Evolutionary conservation across 106 monocot genomes (phyloP).

Genomic region (Posidonia australis): DNA sequence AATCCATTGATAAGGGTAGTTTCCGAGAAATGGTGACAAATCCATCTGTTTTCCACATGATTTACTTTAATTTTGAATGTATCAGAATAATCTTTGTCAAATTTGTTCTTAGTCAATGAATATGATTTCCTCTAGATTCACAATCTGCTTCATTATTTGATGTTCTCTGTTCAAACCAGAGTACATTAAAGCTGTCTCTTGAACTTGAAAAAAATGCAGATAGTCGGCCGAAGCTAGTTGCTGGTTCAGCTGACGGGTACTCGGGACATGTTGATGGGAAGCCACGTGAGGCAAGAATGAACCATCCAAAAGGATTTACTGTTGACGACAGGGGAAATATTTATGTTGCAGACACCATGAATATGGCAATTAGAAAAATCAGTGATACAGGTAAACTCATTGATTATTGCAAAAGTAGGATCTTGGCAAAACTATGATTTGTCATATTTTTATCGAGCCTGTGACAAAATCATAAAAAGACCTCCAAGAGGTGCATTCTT

Average conservation of each 20-base stretch:
- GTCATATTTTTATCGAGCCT: no score
- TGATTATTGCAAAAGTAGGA: no score
- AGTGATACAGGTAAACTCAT: constrained; percentile 68
- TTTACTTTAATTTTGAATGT: no score
- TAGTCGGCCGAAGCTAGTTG: constrained; percentile 83
- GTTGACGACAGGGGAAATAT: constrained; percentile 89
- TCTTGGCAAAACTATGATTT: neutral
- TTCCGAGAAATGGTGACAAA: no score
- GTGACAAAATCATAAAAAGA: no score
- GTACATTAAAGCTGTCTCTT: neutral
- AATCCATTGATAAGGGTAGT: no score
- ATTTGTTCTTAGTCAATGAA: no score
- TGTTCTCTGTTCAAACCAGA: neutral
- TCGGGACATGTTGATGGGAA: constrained; percentile 88
- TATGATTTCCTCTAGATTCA: neutral
- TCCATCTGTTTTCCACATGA: no score
- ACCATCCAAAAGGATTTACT: constrained; percentile 86
- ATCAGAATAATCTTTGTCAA: no score
- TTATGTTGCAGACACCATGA: constrained; percentile 86
- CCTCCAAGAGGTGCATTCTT: no score
- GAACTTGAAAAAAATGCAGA: constrained; percentile 30
- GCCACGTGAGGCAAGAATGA: constrained; percentile 78
- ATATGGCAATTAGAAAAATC: constrained; percentile 93
- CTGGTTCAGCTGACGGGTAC: constrained; percentile 78
- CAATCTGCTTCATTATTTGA: neutral